These are phyloP conservation scores for Pinus albicaulis DNA, from an alignment of 75 land plant genomes.

Conservation along the genomic window DNA sequence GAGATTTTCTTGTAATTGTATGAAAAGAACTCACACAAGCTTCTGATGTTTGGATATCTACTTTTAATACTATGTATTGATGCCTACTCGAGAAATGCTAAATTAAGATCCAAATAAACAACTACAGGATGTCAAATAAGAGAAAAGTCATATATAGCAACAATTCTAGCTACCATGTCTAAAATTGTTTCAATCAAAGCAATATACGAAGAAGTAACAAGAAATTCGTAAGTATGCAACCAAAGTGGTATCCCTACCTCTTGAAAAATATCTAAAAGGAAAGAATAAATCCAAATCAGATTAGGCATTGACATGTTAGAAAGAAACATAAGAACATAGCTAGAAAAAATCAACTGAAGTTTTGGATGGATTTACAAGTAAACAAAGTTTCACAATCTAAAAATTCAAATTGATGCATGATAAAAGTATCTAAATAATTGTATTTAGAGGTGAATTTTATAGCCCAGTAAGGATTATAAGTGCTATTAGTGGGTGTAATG, in stretches of 20 bases:
- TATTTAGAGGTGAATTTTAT: no score
- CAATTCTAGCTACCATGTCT: constrained; percentile 73
- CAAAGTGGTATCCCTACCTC: constrained; percentile 99
- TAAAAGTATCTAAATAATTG: no score
- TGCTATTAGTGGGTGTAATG: no score
- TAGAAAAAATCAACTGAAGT: neutral
- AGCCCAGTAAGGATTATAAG: no score
- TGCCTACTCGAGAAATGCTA: constrained; percentile 49
- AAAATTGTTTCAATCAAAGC: constrained; percentile 98
- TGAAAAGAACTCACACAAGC: constrained; percentile 84
- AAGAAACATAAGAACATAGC: neutral
- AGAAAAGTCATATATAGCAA: neutral
- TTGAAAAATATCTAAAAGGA: constrained; percentile 84
- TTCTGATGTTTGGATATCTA: constrained; percentile 67
- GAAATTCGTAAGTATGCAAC: constrained; percentile 96
- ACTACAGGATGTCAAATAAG: neutral
- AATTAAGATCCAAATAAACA: neutral
- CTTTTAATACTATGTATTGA: constrained; percentile 97
- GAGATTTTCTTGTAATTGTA: constrained; percentile 91
- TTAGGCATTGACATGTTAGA: neutral
- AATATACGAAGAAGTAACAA: constrained; percentile 96
- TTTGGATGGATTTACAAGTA: neutral
- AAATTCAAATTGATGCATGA: no score
- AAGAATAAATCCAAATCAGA: neutral
- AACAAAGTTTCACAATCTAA: neutral